Conservation (phyloP, 2,329 filamentous ascomycete genomes). For the Epichloe brachyelytri region DNA sequence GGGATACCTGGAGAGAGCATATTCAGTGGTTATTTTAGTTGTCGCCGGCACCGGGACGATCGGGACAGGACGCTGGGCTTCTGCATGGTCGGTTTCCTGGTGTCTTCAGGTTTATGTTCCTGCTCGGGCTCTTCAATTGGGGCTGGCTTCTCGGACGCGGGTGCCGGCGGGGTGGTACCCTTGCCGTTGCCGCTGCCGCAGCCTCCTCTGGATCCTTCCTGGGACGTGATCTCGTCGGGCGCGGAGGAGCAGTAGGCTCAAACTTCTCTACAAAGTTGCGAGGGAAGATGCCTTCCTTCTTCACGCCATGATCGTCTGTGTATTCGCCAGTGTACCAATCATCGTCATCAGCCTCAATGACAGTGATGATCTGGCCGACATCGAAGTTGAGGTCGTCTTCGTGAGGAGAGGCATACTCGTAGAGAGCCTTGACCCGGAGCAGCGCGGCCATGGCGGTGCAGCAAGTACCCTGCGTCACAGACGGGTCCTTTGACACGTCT, state of each 20-base stretch:
- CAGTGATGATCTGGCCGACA: constrained; percentile 79
- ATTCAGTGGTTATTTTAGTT: constrained; percentile 19
- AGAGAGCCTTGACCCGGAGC: constrained; percentile 93
- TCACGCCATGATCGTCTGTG: constrained; percentile 58
- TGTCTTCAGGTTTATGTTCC: constrained; percentile 24
- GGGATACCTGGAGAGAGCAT: constrained; percentile 7
- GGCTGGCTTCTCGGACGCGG: constrained; percentile 13
- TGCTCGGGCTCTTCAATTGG: constrained; percentile 9
- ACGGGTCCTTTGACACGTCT: constrained; percentile 6
- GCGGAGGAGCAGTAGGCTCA: constrained; percentile 79
- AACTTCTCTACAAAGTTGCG: constrained; percentile 96
- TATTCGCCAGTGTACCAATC: constrained; percentile 95
- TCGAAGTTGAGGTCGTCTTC: constrained; percentile 89
- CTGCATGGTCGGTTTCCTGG: constrained; percentile 17
- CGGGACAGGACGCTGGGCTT: constrained; percentile 23
- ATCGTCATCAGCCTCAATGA: constrained; percentile 80
- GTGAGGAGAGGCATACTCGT: constrained; percentile 84
- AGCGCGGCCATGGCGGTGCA: constrained; percentile 52
- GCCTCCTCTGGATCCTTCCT: constrained; percentile 41
- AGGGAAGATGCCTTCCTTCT: constrained; percentile 79
- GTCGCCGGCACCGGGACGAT: constrained; percentile 14
- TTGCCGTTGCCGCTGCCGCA: constrained; percentile 21
- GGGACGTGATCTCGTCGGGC: constrained; percentile 60
- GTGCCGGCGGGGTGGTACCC: constrained; percentile 19
- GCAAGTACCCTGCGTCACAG: constrained; percentile 4